Evolutionary conservation across 2,329 filamentous ascomycete species (phyloP).

Genomic region (Ophiostoma himal-ulmi): DNA sequence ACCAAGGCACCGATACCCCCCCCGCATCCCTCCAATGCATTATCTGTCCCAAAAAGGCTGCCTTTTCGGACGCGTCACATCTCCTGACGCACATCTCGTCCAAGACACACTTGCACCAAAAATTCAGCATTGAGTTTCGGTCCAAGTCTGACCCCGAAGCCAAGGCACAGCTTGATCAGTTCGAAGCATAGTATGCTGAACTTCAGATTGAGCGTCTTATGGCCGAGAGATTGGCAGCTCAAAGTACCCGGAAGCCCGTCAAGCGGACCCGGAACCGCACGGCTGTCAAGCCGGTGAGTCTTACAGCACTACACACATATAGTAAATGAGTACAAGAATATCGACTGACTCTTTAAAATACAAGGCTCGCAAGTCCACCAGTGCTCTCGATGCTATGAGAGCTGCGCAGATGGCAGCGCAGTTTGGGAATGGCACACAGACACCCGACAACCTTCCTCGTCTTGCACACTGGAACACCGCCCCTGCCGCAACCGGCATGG

Average conservation of each 20-base stretch:
- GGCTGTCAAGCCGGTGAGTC: slow-evolving; percentile 25
- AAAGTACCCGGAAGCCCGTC: slow-evolving; percentile 54
- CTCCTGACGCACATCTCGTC: slow-evolving; percentile 87
- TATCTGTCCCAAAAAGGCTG: slow-evolving; percentile 73
- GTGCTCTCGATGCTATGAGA: slow-evolving; percentile 15
- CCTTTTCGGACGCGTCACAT: slow-evolving; percentile 86
- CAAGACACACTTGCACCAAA: slow-evolving; percentile 81
- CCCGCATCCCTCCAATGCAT: slow-evolving; percentile 66
- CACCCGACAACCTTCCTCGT: slow-evolving; percentile 16
- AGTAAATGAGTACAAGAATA: neutral
- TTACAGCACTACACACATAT: too few species aligned
- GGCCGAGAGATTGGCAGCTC: slow-evolving; percentile 69
- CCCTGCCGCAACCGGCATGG: slow-evolving; percentile 13
- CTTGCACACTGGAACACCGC: slow-evolving; percentile 27
- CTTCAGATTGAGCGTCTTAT: slow-evolving; percentile 68
- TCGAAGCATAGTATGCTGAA: slow-evolving; percentile 70
- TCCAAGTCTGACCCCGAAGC: slow-evolving; percentile 62
- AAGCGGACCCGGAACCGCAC: slow-evolving; percentile 29
- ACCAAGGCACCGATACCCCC: neutral
- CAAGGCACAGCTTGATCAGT: slow-evolving; percentile 57
- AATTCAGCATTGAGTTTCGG: slow-evolving; percentile 73
- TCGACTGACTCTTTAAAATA: neutral
- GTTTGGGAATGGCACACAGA: slow-evolving; percentile 12
- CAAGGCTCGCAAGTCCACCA: slow-evolving; percentile 16
- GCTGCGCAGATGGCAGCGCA: neutral